Conservation (phyloP, 2,329 filamentous ascomycete species). For the Tolypocladium amazonense region DNA sequence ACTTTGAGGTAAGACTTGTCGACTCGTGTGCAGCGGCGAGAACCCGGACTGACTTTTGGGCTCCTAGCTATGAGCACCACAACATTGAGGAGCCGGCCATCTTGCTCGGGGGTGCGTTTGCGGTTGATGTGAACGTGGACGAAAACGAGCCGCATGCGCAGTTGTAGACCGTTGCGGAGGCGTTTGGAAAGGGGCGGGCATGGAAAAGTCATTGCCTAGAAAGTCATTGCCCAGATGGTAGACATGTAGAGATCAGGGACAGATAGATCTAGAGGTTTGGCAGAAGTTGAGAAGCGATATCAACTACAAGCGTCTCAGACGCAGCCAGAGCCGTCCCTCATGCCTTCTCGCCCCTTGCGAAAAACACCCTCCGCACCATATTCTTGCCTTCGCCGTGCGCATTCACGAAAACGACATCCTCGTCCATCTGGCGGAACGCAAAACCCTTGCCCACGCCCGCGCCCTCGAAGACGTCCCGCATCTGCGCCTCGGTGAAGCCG, state of each 20-base stretch:
- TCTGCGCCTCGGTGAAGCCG: constrained; percentile 52
- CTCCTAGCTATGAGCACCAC: constrained; percentile 64
- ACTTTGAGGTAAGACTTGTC: constrained; percentile 53
- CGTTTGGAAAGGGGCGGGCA: neutral
- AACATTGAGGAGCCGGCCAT: constrained; percentile 71
- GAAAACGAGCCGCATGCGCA: too few species aligned
- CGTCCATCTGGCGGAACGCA: constrained; percentile 40
- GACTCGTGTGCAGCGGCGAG: neutral
- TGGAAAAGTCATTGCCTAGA: neutral
- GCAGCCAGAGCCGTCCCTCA: neutral
- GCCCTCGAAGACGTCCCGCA: constrained; percentile 49
- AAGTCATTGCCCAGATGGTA: neutral
- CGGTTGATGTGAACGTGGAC: constrained; percentile 28
- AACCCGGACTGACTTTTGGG: neutral
- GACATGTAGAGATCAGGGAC: neutral
- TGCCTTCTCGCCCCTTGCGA: constrained; percentile 13
- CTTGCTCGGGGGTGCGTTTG: constrained; percentile 63
- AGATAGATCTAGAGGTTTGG: neutral
- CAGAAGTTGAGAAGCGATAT: neutral
- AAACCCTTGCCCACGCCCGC: constrained; percentile 52
- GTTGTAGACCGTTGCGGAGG: neutral
- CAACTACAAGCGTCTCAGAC: neutral
- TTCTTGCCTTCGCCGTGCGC: constrained; percentile 19
- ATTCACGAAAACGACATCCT: constrained; percentile 33
- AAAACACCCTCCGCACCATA: constrained; percentile 28